Evolutionary conservation across 2,329 filamentous ascomycete species (phyloP).

Genomic region (Penicillium brevicompactum): DNA sequence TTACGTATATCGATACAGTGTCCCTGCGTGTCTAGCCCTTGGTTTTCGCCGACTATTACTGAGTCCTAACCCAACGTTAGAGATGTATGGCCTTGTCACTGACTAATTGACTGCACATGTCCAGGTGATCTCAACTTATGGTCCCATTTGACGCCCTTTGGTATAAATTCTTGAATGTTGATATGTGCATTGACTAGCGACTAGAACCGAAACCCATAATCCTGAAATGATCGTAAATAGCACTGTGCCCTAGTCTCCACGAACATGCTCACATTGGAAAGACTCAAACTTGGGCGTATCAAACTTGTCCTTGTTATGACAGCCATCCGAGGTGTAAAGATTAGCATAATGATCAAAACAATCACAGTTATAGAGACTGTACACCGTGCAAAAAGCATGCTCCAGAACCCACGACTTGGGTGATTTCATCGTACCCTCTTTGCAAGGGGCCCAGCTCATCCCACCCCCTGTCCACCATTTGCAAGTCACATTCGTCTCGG

Average conservation of each 20-base stretch:
- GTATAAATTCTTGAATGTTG: no score
- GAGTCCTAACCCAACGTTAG: no score
- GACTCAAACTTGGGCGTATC: neutral
- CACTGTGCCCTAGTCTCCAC: neutral
- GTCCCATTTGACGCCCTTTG: no score
- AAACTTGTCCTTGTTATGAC: neutral
- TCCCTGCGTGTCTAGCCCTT: no score
- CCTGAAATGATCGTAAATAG: no score
- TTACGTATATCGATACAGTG: no score
- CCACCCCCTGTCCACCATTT: slow-evolving; percentile 8
- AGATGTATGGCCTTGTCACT: no score
- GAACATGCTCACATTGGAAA: neutral
- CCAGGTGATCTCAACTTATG: no score
- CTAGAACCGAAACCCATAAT: no score
- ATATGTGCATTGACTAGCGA: no score
- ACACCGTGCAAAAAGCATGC: slow-evolving; percentile 6
- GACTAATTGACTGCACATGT: no score
- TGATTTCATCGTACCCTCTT: neutral
- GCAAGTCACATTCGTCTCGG: neutral
- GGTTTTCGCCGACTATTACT: no score
- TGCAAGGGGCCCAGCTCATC: slow-evolving; percentile 8
- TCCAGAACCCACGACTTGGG: slow-evolving; percentile 12
- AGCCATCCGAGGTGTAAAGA: neutral
- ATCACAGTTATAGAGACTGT: neutral
- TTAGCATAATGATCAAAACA: neutral